These are phyloP conservation scores for Luvunga scandens DNA, from an alignment of 345 rosid species.

Conservation along the genomic window DNA sequence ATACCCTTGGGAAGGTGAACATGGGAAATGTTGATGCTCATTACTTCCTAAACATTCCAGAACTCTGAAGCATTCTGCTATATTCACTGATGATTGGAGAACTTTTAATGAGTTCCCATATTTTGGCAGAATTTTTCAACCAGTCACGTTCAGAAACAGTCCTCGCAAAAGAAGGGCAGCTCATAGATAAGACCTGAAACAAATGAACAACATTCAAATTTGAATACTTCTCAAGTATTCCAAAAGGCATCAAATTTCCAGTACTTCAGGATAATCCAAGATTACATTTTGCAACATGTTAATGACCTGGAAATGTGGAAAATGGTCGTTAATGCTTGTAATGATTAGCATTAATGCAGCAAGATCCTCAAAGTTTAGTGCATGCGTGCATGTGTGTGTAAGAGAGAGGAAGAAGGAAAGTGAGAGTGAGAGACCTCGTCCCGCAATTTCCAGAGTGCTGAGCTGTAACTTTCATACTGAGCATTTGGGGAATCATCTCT, in stretches of 20 bases:
- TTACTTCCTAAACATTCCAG: conserved; percentile 70
- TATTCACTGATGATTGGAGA: conserved; percentile 64
- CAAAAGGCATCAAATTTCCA: not conserved
- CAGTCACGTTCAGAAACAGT: conserved; percentile 79
- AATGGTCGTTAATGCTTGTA: not conserved
- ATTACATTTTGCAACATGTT: not conserved
- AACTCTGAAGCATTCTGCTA: conserved; percentile 47
- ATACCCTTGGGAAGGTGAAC: not conserved
- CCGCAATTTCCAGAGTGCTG: conserved; percentile 50
- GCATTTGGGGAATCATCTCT: conserved; percentile 42
- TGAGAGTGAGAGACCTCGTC: conserved; percentile 47
- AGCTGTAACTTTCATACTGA: conserved; percentile 49
- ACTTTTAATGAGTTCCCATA: conserved; percentile 78
- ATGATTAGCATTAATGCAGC: not conserved
- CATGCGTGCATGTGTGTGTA: not conserved
- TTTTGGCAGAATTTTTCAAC: conserved; percentile 74
- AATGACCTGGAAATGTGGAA: not conserved
- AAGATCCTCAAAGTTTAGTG: not conserved
- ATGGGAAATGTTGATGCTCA: not conserved
- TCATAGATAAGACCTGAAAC: conserved; percentile 62
- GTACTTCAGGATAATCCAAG: not conserved
- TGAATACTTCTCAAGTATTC: not conserved
- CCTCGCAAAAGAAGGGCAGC: conserved; percentile 47
- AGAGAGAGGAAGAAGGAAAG: not conserved
- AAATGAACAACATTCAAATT: not conserved